Evolutionary conservation across 495 filamentous ascomycete genomes (phyloP).

Genomic region (Penicillium ucsense): DNA sequence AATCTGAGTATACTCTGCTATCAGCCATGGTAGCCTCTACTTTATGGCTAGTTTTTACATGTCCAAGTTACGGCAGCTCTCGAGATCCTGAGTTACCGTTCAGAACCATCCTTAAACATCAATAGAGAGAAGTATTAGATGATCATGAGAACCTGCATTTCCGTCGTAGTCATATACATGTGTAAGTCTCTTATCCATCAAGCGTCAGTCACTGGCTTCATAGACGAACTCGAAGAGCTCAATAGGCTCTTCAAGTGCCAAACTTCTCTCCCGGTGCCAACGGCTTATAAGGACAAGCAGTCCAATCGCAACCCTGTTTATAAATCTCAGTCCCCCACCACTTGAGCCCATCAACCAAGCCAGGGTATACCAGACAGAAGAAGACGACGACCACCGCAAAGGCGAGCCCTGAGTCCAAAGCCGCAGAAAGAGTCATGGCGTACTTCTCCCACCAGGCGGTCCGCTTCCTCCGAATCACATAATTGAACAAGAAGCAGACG

Average conservation of each 20-base stretch:
- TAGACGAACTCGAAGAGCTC: no score
- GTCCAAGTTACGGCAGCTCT: no score
- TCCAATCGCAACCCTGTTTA: conserved; percentile 24
- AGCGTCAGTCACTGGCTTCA: no score
- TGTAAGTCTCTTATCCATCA: no score
- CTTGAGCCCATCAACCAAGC: conserved; percentile 16
- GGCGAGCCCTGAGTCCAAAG: conserved; percentile 71
- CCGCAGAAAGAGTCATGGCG: conserved; percentile 76
- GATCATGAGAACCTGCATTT: no score
- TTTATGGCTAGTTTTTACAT: no score
- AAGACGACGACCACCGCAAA: conserved; percentile 74
- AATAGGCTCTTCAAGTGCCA: conserved; percentile 3
- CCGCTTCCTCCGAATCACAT: conserved; percentile 54
- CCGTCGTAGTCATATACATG: no score
- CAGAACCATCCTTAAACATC: no score
- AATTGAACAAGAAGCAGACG: conserved; percentile 77
- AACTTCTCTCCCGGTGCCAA: conserved; percentile 20
- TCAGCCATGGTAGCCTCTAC: no score
- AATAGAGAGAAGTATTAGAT: no score
- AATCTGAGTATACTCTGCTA: no score
- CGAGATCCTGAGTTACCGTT: no score
- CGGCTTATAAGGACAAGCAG: conserved; percentile 17
- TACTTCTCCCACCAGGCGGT: conserved; percentile 79
- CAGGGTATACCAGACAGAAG: conserved; percentile 44
- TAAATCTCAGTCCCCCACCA: conserved; percentile 26